These are phyloP conservation scores for Keithomyces neogunnii DNA, from an alignment of 2,329 filamentous ascomycete genomes.

Conservation along the genomic window DNA sequence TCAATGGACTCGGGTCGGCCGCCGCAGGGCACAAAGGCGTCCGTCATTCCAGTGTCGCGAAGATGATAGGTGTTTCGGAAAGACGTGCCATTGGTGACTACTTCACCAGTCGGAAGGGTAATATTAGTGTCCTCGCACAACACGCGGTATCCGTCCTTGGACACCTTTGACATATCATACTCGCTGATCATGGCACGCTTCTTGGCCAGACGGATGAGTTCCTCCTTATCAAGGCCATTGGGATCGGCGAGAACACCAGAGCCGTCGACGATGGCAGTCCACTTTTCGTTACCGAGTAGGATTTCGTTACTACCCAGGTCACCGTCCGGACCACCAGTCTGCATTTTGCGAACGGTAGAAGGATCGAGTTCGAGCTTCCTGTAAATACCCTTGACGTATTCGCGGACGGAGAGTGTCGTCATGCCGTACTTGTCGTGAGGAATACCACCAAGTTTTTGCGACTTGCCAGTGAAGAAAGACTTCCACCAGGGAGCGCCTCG, in stretches of 20 bases:
- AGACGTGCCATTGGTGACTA: slow-evolving; percentile 80
- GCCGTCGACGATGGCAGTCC: slow-evolving; percentile 91
- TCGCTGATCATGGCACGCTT: slow-evolving; percentile 81
- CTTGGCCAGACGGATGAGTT: slow-evolving; percentile 78
- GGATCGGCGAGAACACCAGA: slow-evolving; percentile 92
- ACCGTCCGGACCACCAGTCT: slow-evolving; percentile 94
- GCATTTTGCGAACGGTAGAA: slow-evolving; percentile 79
- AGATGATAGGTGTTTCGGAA: slow-evolving; percentile 99
- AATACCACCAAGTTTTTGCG: slow-evolving; percentile 89
- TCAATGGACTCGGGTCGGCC: slow-evolving; percentile 96
- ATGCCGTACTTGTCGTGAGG: slow-evolving; percentile 95
- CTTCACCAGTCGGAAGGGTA: slow-evolving; percentile 78
- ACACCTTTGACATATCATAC: slow-evolving; percentile 80
- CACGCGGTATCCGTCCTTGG: slow-evolving; percentile 79
- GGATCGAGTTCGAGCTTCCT: slow-evolving; percentile 89
- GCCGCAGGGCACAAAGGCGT: slow-evolving; percentile 92
- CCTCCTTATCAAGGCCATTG: slow-evolving; percentile 74
- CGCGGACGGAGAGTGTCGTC: slow-evolving; percentile 92
- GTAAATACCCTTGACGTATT: slow-evolving; percentile 95
- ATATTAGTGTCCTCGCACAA: slow-evolving; percentile 86
- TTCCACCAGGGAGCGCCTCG: slow-evolving; percentile 98
- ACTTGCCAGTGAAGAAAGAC: slow-evolving; percentile 99
- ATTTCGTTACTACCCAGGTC: slow-evolving; percentile 98
- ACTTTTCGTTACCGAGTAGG: slow-evolving; percentile 89
- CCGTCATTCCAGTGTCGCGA: slow-evolving; percentile 65